A percentile compares a stretch with the other conserved stretches of the same genome.
phyloP scores from a whole-genome alignment of 2,329 filamentous ascomycete species.

The Amauroascus verrucosus region DNA sequence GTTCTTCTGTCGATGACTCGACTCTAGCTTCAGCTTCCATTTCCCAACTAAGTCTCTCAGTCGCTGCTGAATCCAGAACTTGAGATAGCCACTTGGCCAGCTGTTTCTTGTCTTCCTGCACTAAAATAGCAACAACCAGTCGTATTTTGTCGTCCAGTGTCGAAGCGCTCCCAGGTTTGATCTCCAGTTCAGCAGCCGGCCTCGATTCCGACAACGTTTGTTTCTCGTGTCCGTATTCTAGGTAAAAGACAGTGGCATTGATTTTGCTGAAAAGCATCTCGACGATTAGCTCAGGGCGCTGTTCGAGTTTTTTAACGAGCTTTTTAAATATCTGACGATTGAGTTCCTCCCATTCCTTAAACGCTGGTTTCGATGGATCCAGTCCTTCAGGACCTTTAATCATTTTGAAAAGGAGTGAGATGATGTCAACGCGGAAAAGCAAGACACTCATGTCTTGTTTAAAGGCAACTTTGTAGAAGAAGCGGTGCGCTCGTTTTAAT shows the following conservation, averaged over 20 bases:
- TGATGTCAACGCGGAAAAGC: slow-evolving; percentile 82
- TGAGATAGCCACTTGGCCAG: slow-evolving; percentile 74
- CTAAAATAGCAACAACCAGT: slow-evolving; percentile 65
- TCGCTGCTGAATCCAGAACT: slow-evolving; percentile 55
- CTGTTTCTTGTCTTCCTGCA: slow-evolving; percentile 68
- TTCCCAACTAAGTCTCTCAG: slow-evolving; percentile 68
- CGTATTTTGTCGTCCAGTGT: slow-evolving; percentile 59
- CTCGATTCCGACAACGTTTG: slow-evolving; percentile 58
- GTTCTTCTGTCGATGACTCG: slow-evolving; percentile 28
- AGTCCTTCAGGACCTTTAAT: slow-evolving; percentile 77
- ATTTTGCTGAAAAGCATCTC: slow-evolving; percentile 96
- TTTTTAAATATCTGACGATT: slow-evolving; percentile 72
- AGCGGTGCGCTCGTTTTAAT: slow-evolving; percentile 83
- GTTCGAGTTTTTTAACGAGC: slow-evolving; percentile 72
- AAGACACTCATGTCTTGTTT: slow-evolving; percentile 86
- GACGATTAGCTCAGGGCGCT: slow-evolving; percentile 73
- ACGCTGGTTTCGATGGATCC: slow-evolving; percentile 55
- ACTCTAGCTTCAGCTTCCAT: slow-evolving; percentile 54
- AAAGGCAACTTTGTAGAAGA: slow-evolving; percentile 87
- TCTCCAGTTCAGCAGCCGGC: slow-evolving; percentile 70
- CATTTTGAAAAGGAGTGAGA: slow-evolving; percentile 79
- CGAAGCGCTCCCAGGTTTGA: slow-evolving; percentile 58
- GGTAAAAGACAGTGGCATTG: slow-evolving; percentile 67
- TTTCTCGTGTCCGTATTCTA: slow-evolving; percentile 83
- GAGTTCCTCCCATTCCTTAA: slow-evolving; percentile 84